These are phyloP conservation scores for Aureobasidium sp. DNA, from an alignment of 2,329 filamentous ascomycete genomes.

Conservation along the genomic window DNA sequence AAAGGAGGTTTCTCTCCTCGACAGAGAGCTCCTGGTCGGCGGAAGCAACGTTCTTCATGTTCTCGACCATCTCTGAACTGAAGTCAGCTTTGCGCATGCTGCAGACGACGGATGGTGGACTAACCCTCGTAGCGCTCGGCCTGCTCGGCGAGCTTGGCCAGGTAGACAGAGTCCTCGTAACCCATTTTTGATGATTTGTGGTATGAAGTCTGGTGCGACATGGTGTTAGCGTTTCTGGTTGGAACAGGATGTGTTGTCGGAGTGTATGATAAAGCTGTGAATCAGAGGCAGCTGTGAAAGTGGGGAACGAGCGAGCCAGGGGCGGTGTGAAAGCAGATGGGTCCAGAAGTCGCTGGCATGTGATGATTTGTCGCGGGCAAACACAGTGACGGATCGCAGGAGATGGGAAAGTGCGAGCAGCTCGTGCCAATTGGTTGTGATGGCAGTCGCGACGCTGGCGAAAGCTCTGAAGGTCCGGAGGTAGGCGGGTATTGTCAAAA, in stretches of 20 bases:
- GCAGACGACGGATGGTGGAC: slow-evolving; percentile 21
- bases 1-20: slow-evolving; percentile 95
- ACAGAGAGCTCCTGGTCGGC: slow-evolving; percentile 62
- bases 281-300: not conserved
- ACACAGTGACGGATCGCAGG: not conserved
- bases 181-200: slow-evolving; percentile 65
- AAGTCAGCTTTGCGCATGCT: not conserved
- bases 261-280: not conserved
- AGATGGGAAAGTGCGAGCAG: not conserved
- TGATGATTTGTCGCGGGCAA: not conserved
- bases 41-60: slow-evolving; percentile 97
- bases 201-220: slow-evolving; percentile 15
- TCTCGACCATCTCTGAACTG: slow-evolving; percentile 89
- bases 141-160: slow-evolving; percentile 99
- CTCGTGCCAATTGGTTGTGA: not conserved
- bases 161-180: slow-evolving; percentile 98
- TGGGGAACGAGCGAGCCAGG: slow-evolving; percentile 1
- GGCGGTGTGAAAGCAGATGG: not conserved
- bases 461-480: slow-evolving; percentile 8
- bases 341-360: not conserved
- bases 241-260: not conserved
- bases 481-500: slow-evolving; percentile 5
- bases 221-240: slow-evolving; percentile 9
- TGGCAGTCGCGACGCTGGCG: not conserved
- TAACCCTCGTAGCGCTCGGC: slow-evolving; percentile 99